These are phyloP conservation scores for Nicotiana attenuata DNA, from an alignment of 257 asterid genomes.

Conservation along the genomic window DNA sequence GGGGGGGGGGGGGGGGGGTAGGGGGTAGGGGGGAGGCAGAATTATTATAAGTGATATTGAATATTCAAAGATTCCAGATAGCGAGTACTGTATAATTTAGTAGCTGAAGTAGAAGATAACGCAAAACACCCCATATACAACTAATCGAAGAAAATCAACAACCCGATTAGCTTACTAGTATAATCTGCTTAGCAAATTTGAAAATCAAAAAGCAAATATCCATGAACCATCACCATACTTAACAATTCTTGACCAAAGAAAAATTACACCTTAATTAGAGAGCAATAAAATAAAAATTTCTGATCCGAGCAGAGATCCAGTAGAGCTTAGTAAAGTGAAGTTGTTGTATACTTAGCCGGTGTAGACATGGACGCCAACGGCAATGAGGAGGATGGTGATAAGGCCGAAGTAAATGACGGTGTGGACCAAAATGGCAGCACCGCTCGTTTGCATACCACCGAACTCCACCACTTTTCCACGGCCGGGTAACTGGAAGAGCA, in stretches of 20 bases:
- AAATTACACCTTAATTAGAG: neutral
- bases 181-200: neutral
- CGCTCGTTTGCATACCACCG: neutral
- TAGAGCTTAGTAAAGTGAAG: too few species aligned
- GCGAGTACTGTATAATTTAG: too few species aligned
- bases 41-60: too few species aligned
- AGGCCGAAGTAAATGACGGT: neutral
- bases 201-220: too few species aligned
- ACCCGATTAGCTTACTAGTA: neutral
- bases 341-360: neutral
- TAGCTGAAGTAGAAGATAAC: too few species aligned
- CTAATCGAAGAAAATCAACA: neutral
- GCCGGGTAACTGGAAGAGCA: neutral
- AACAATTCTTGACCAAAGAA: neutral
- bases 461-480: conserved; percentile 6
- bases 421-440: neutral
- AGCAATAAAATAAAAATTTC: neutral
- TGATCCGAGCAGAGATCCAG: neutral
- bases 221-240: neutral
- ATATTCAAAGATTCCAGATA: too few species aligned
- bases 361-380: conserved; percentile 1
- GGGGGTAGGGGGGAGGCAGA: too few species aligned
- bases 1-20: too few species aligned
- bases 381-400: conserved; percentile 2
- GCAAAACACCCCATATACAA: neutral